phyloP scores from a whole-genome alignment of 2,329 filamentous ascomycete species.

The Aspergillus spinulosporus region DNA sequence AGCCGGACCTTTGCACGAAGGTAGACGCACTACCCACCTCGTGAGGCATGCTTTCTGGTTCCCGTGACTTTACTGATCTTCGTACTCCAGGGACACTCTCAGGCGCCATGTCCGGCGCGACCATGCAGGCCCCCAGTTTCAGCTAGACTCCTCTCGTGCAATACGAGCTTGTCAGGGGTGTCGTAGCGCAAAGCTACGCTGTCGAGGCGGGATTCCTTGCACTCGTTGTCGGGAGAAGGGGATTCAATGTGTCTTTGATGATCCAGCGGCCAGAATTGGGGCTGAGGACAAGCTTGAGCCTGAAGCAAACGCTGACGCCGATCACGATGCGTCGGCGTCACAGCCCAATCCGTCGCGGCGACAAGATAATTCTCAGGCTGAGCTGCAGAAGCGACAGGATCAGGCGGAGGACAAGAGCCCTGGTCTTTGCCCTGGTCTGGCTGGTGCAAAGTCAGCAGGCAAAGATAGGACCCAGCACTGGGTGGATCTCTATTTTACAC shows the following conservation, averaged over 20 bases:
- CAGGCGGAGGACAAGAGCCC: background rate
- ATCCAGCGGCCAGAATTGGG: background rate
- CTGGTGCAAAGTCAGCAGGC: background rate
- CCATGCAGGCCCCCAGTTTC: constrained; percentile 13
- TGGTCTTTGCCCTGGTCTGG: background rate
- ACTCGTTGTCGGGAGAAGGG: background rate
- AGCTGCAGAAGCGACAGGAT: no score
- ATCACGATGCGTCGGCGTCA: background rate
- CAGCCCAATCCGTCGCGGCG: no score
- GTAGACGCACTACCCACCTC: background rate
- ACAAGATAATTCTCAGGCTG: background rate
- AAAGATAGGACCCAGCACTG: constrained; percentile 7
- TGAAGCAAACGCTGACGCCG: background rate
- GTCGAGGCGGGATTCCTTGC: constrained; percentile 14
- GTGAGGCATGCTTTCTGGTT: background rate
- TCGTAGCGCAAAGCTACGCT: constrained; percentile 16
- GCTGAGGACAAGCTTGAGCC: background rate
- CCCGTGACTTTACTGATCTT: background rate
- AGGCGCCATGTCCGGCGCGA: constrained; percentile 23
- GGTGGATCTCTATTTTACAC: constrained; percentile 25
- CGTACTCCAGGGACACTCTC: constrained; percentile 18
- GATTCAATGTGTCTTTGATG: background rate
- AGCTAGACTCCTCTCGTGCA: constrained; percentile 12
- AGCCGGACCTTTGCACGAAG: constrained; percentile 19
- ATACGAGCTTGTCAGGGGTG: constrained; percentile 19